Percentiles rank a stretch among this genome's conserved stretches.
phyloP scores from a whole-genome alignment of 768 basidiomycete genomes.

The Boletus rubropictus region DNA sequence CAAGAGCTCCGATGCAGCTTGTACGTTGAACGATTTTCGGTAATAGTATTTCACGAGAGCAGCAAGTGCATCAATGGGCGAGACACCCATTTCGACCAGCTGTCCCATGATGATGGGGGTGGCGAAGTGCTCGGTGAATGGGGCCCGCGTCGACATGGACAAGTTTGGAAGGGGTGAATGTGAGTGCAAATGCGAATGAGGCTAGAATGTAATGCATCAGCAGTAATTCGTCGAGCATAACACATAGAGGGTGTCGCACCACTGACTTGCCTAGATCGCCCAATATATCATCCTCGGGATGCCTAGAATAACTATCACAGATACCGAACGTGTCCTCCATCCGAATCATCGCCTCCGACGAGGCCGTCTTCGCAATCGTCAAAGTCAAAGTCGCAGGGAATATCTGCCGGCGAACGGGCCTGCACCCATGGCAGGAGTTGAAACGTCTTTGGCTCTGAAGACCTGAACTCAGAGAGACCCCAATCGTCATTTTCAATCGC shows the following conservation, averaged over 20 bases:
- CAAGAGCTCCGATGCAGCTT: slow-evolving; percentile 71
- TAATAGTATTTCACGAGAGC: slow-evolving; percentile 69
- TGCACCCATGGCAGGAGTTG: slow-evolving; percentile 1
- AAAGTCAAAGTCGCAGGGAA: slow-evolving; percentile 58
- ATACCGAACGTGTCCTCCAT: slow-evolving; percentile 20
- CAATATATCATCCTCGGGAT: slow-evolving; percentile 63
- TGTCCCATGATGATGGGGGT: slow-evolving; percentile 83
- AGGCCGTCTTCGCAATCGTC: slow-evolving; percentile 46
- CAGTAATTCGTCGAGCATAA: neutral
- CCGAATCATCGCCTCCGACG: slow-evolving; percentile 30
- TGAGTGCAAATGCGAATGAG: slow-evolving; percentile 10
- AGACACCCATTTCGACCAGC: slow-evolving; percentile 96
- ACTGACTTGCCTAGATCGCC: slow-evolving; percentile 62
- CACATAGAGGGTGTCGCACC: slow-evolving; percentile 13
- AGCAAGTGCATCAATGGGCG: slow-evolving; percentile 64
- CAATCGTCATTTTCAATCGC: slow-evolving; percentile 36
- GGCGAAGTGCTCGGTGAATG: too few relatives aligned
- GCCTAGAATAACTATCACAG: slow-evolving; percentile 4
- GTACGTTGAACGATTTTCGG: slow-evolving; percentile 56
- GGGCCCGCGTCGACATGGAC: neutral
- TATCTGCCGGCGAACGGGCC: slow-evolving; percentile 25
- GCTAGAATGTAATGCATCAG: slow-evolving; percentile 5
- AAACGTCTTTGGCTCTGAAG: slow-evolving; percentile 9
- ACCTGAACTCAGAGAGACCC: slow-evolving; percentile 42
- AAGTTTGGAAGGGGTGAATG: neutral